phyloP scores from a whole-genome alignment of 1,139 yeast species.

The Suhomyces yuchorum region DNA sequence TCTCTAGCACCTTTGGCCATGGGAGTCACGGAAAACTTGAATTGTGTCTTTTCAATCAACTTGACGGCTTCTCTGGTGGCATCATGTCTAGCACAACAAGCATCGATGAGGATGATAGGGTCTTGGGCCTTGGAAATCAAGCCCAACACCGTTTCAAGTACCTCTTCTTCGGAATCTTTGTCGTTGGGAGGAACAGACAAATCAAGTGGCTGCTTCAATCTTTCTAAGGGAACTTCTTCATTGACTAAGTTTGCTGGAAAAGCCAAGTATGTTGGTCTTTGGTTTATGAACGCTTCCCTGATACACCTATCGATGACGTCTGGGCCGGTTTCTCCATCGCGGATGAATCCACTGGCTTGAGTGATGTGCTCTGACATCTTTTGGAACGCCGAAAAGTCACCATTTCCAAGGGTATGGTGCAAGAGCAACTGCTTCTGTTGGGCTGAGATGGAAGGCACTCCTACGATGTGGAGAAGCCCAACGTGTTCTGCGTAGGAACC shows the following conservation, averaged over 20 bases:
- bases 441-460: slow-evolving; percentile 43
- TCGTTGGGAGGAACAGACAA: slow-evolving; percentile 63
- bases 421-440: slow-evolving; percentile 40
- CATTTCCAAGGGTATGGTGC: slow-evolving; percentile 50
- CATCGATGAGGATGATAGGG: slow-evolving; percentile 80
- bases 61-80: slow-evolving; percentile 61
- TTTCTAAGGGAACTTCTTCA: slow-evolving; percentile 54
- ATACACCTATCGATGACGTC: slow-evolving; percentile 71
- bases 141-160: slow-evolving; percentile 55
- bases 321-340: slow-evolving; percentile 65
- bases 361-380: slow-evolving; percentile 63
- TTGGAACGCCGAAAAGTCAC: slow-evolving; percentile 48
- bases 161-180: slow-evolving; percentile 70
- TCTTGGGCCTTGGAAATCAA: slow-evolving; percentile 59
- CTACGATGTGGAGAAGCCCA: slow-evolving; percentile 57
- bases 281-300: slow-evolving; percentile 67
- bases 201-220: slow-evolving; percentile 66
- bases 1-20: slow-evolving; percentile 37
- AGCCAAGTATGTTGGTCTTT: slow-evolving; percentile 82
- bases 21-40: slow-evolving; percentile 41
- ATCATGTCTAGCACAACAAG: slow-evolving; percentile 80
- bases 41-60: slow-evolving; percentile 68
- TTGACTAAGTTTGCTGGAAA: slow-evolving; percentile 82
- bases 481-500: slow-evolving; percentile 64
- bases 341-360: slow-evolving; percentile 62